Evolutionary conservation across 176 grass and related monocot species (phyloP), one percentile per base, ranked within the genome.

Genomic region (Eragrostis curvula): DNA sequence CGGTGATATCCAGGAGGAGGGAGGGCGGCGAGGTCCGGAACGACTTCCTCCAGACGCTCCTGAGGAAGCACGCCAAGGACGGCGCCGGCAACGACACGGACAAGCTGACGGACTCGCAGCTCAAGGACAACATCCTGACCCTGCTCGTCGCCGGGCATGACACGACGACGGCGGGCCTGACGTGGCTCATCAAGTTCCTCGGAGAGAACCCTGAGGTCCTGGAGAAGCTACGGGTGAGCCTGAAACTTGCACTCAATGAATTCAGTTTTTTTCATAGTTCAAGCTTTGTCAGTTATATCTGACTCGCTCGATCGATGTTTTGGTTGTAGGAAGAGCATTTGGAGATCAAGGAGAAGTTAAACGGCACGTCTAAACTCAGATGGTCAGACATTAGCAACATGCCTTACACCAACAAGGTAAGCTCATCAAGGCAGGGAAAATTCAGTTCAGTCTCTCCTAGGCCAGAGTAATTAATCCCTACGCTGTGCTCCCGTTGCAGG

Each of bases 81-180:
- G 73, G 36, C 12, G 79, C 3, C 17, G 79, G 46, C 10, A 63
- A 70, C 70, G 67, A 83, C 5, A 74, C 49, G 5, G 74, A 90
- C 46, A 88, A 94, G 79, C 88, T 90, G 57, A 88, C 85, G 30
- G 91, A 88, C 51, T 57, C 85, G 59, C 91, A 90, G 83, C 88
- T 94, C 63, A 94, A 94, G 79, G 91, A 94, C 79, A 94, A 94
- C 85, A 88, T 94, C 55, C 76, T 90, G 12, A 94, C 91, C 1
- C 88, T 94, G 58, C 91, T 94, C 0, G 86, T 94, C 14, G 91
- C 91, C 32, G 91, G 91, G 2, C 91, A 94, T 29, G 88, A 94
- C 83, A 94, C 91, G 0, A 94, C 91, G 6, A 88, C 91, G 6
- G 91, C 91, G 0, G 88, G 85, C 0, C 85, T 90, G 21, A 94